Percentiles rank a stretch among this genome's conserved stretches.
These are phyloP conservation scores for Heterobasidion irregulare DNA, from an alignment of 1,284 basidiomycete genomes.

Conservation along the genomic window DNA sequence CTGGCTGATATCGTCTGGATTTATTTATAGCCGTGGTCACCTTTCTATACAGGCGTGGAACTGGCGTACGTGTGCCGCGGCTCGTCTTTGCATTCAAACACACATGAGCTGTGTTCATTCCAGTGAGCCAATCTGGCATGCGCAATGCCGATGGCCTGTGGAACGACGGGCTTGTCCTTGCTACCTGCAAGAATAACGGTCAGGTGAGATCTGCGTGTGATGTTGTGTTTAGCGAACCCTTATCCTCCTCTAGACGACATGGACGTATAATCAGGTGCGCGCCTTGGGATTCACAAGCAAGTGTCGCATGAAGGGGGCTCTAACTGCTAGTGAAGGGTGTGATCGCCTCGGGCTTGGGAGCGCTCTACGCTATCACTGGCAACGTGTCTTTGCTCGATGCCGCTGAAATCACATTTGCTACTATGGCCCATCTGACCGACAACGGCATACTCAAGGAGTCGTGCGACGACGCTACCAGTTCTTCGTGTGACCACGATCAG, in stretches of 20 bases:
- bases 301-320: neutral
- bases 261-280: constrained; percentile 46
- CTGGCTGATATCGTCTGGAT: neutral
- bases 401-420: constrained; percentile 44
- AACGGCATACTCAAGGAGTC: constrained; percentile 39
- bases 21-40: neutral
- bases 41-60: constrained; percentile 26
- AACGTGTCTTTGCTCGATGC: constrained; percentile 31
- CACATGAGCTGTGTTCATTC: neutral
- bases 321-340: constrained; percentile 28
- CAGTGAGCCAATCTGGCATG: constrained; percentile 40
- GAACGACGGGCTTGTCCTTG: constrained; percentile 37
- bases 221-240: neutral
- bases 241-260: constrained; percentile 30
- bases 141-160: constrained; percentile 37
- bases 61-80: constrained; percentile 31
- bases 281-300: neutral
- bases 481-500: constrained; percentile 40
- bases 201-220: constrained; percentile 19
- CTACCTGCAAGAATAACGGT: constrained; percentile 37
- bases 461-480: constrained; percentile 35
- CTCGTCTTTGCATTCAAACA: neutral
- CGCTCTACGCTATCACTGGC: constrained; percentile 31
- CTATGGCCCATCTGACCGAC: constrained; percentile 29
- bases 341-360: constrained; percentile 40